Base-by-base conservation (phyloP, 169 alveolate species). In the Cryptosporidium muris region DNA sequence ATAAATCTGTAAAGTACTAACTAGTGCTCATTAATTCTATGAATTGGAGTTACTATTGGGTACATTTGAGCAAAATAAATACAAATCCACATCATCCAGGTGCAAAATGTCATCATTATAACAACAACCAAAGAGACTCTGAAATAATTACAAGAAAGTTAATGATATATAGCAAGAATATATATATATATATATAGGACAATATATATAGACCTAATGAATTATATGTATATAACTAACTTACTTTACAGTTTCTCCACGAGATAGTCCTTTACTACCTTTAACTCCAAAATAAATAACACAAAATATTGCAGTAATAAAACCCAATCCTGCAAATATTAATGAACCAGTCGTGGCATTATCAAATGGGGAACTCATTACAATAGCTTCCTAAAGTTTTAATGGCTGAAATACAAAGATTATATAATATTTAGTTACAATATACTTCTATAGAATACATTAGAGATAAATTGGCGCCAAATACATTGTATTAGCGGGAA, bases 61-160 rank as follows among this genome's bases (percentile, higher is more conserved):
- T 58, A 74, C 85, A 74, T 74, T 37, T 74, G 85, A 1, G 85
- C 54, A 1, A 74, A 64, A 52, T 74, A 74, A 48, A 74, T 68
- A 34, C 85, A 74, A 56, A 74, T 58, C 85, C 85, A 74, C 85
- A 74, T 74, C 25, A 74, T 74, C 85, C 85, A 74, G 3, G 60
- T 45, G 36, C 85, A 74, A 51, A 74, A 74, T 9, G 85, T 74
- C 85, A 74, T 74, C 85, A 74, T 74, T 74, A 54, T 51, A 9
- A 74, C 85, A 2, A 74, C 85, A 58, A 74, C 85, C n/a, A 74
- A 68, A 12, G 85, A 74, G 16, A 60, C 60, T n/a, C 85, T 74
- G 47, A 6, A 40, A 25, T 9, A 4, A 2, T 14, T 14, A 9
- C 11, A 60, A 25, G 38, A 2, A 12, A 38, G 51, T n/a, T 7